Evolutionary conservation across 805 yeast genomes (phyloP).

Genomic region (Hemisphaericaspora nanyangensis): DNA sequence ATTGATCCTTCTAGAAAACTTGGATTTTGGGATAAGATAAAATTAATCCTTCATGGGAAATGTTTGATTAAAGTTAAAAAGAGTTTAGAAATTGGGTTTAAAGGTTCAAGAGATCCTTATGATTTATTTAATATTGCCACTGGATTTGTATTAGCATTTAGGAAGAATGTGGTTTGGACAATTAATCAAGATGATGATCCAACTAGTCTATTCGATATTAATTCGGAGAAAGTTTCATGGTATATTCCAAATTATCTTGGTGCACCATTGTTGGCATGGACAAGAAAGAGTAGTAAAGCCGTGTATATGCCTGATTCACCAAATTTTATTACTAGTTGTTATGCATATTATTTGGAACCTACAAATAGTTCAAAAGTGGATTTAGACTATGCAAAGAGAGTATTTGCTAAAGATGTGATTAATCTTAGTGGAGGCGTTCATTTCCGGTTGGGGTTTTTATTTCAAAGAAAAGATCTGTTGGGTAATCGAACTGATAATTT

Average conservation of each 20-base stretch:
- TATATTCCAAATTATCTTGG: slow-evolving; percentile 74
- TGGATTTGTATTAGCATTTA: slow-evolving; percentile 76
- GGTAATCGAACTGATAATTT: slow-evolving; percentile 40
- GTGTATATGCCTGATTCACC: slow-evolving; percentile 46
- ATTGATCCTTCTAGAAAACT: slow-evolving; percentile 78
- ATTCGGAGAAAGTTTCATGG: slow-evolving; percentile 59
- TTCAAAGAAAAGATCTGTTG: slow-evolving; percentile 41
- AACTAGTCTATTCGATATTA: slow-evolving; percentile 58
- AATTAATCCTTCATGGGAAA: slow-evolving; percentile 74
- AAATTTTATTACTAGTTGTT: slow-evolving; percentile 41
- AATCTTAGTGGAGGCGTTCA: slow-evolving; percentile 58
- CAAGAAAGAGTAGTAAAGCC: slow-evolving; percentile 41
- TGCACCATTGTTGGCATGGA: slow-evolving; percentile 51
- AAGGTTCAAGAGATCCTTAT: slow-evolving; percentile 81
- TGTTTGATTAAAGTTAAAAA: slow-evolving; percentile 46
- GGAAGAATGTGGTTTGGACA: slow-evolving; percentile 53
- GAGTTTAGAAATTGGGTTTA: slow-evolving; percentile 54
- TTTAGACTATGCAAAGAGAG: slow-evolving; percentile 8
- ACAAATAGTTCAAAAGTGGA: slow-evolving; percentile 1
- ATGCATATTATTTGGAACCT: slow-evolving; percentile 44
- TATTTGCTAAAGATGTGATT: slow-evolving; percentile 52
- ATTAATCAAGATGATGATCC: slow-evolving; percentile 71
- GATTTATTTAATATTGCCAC: slow-evolving; percentile 59
- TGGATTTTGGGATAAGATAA: slow-evolving; percentile 91
- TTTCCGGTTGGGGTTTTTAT: slow-evolving; percentile 54